phyloP scores from a whole-genome alignment of 2,329 filamentous ascomycete genomes.

The Trichoderma hamatum region DNA sequence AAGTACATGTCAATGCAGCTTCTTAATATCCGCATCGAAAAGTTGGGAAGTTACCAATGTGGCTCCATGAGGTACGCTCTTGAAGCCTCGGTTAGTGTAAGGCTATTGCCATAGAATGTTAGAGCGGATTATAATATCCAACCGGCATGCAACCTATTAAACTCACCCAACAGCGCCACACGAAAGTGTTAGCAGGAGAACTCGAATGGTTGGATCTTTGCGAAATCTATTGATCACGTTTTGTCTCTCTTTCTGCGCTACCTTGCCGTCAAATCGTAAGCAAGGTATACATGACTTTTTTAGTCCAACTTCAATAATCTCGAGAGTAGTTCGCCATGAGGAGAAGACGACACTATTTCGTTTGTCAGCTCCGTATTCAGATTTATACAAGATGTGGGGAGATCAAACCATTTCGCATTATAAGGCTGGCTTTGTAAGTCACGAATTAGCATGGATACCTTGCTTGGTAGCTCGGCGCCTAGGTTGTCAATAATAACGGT shows the following conservation, averaged over 20 bases:
- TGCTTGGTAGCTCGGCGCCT: not conserved
- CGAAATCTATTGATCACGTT: constrained; percentile 46
- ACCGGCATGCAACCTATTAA: not conserved
- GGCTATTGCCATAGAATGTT: constrained; percentile 33
- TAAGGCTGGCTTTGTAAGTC: constrained; percentile 3
- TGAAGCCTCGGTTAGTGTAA: constrained; percentile 52
- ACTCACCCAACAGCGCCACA: constrained; percentile 56
- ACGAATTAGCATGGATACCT: not conserved
- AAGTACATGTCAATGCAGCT: not conserved
- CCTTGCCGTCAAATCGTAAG: constrained; percentile 53
- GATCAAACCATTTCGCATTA: not conserved
- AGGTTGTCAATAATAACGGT: not conserved
- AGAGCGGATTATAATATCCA: not conserved
- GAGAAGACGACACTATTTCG: constrained; percentile 53
- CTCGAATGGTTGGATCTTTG: constrained; percentile 40
- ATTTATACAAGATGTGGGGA: fast-evolving
- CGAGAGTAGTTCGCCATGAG: constrained; percentile 52
- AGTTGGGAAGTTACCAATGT: constrained; percentile 42
- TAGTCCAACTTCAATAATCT: constrained; percentile 48
- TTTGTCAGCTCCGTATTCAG: not conserved
- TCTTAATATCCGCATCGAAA: not conserved
- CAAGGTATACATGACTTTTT: constrained; percentile 38
- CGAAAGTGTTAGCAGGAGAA: constrained; percentile 53
- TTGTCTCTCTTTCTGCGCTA: constrained; percentile 47
- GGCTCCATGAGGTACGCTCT: constrained; percentile 55